These are phyloP conservation scores for Tephrocybe sp. DNA, from an alignment of 768 basidiomycete species.

Conservation along the genomic window DNA sequence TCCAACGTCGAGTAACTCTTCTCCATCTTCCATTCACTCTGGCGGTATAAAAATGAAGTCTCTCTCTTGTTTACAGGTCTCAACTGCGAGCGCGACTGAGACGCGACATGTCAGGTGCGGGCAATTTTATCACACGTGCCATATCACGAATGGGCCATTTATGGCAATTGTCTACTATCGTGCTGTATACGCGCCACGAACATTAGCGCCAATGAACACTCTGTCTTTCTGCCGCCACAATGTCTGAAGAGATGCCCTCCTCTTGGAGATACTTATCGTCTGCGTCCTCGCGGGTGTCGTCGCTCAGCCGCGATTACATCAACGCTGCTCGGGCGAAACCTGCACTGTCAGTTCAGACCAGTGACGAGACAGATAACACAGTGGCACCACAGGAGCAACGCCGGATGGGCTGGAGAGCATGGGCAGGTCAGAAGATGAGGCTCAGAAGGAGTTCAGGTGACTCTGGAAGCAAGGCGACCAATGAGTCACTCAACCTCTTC, in stretches of 20 bases:
- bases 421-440: slow-evolving; percentile 61
- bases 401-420: slow-evolving; percentile 54
- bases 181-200: not conserved
- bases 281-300: slow-evolving; percentile 32
- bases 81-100: too few relatives aligned
- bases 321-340: slow-evolving; percentile 18
- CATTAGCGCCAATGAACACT: slow-evolving; percentile 5
- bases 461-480: slow-evolving; percentile 5
- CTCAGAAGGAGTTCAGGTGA: slow-evolving; percentile 22
- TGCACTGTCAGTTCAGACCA: too few relatives aligned
- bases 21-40: too few relatives aligned
- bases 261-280: slow-evolving; percentile 33
- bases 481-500: slow-evolving; percentile 61
- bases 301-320: slow-evolving; percentile 46
- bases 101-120: too few relatives aligned
- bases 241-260: slow-evolving; percentile 38
- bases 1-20: too few relatives aligned
- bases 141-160: too few relatives aligned
- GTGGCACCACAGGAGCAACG: slow-evolving; percentile 13
- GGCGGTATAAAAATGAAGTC: too few relatives aligned
- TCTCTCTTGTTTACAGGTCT: too few relatives aligned
- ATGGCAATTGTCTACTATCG: not conserved
- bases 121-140: too few relatives aligned
- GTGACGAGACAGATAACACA: slow-evolving; percentile 6
- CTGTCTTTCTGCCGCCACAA: slow-evolving; percentile 14